Conservation (phyloP, 345 rosid species). For the Lumnitzera racemosa region DNA sequence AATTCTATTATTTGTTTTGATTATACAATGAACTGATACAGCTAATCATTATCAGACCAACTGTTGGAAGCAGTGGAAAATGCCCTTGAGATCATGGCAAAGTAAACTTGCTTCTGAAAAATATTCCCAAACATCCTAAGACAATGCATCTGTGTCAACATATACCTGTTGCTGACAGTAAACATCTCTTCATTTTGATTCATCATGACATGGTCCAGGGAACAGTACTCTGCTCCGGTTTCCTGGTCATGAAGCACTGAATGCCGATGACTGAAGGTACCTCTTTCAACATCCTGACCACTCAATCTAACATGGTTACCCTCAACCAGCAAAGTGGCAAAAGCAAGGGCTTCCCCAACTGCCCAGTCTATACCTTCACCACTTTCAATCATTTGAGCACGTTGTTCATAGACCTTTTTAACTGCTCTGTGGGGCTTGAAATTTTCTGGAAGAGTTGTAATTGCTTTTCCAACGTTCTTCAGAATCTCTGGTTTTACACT, state of each 20-base stretch:
- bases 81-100: too few species aligned
- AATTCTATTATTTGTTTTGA: too few species aligned
- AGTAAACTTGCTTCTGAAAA: too few species aligned
- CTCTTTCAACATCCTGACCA: slow-evolving; percentile 21
- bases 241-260: slow-evolving; percentile 20
- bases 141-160: not conserved
- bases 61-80: too few species aligned
- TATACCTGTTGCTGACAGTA: slow-evolving; percentile 21
- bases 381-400: slow-evolving; percentile 18
- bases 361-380: slow-evolving; percentile 24
- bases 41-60: too few species aligned
- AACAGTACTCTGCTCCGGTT: slow-evolving; percentile 17
- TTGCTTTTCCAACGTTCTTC: slow-evolving; percentile 19
- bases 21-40: too few species aligned
- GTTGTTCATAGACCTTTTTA: slow-evolving; percentile 18
- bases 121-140: not conserved
- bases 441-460: slow-evolving; percentile 15
- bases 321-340: slow-evolving; percentile 16
- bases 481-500: slow-evolving; percentile 22
- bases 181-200: slow-evolving; percentile 24
- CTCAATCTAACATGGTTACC: slow-evolving; percentile 21
- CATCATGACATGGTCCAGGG: slow-evolving; percentile 17
- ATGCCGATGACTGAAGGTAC: slow-evolving; percentile 23
- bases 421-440: slow-evolving; percentile 20
- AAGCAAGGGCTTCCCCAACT: slow-evolving; percentile 20